Base-by-base conservation (phyloP, 768 basidiomycete species). In the Leucosporidium scottii region DNA sequence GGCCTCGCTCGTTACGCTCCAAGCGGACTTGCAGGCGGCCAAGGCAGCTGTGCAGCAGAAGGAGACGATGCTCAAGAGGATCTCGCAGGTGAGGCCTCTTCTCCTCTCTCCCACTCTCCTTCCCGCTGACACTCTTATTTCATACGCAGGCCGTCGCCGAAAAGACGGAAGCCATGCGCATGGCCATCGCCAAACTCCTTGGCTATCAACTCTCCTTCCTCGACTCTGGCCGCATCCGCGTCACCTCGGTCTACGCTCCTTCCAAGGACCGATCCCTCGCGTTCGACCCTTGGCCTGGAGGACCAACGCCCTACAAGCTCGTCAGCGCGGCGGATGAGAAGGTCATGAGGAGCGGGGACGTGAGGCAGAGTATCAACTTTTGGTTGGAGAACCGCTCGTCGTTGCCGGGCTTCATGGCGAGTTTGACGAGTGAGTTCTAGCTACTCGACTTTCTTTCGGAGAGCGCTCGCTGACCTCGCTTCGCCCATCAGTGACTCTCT, bases 181-280 rank as follows among this genome's bases (percentile, higher is more conserved):
- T 93, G 76, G 87, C 92, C 9, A 88, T 97, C 67, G 86, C 88
- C 6, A 86, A 89, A 0, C 87, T 98, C 59, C 83, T 97, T 0
- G 94, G 93, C 9, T 86, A 92, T 76, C 91, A 94, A 74, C 84
- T 97, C 59, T 87, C 88, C 1, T 96, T 97, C 76, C 90, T 90
- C 75, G 89, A 88, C 21, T 91, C 91, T 60, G 93, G 93, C 0
- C 86, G 91, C 73, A 87, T 97, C 59, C 84, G 90, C 27, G 86
- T 96, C 68, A 93, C 92, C 7, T 89, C 88, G n/a, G 83, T 90
- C 73, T 97, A 88, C 79, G 93, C 96, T 70, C 84, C 67, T 13
- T 60, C 53, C 20, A 68, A 74, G 53, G 70, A 69, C 28, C 70
- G 72, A 34, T 86, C 88, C 58, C 93, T 96, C 76, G 88, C 92